Evolutionary conservation across 345 rosid genomes (phyloP), one percentile per base, ranked within the genome.

Genomic region (Gossypium thurberi): DNA sequence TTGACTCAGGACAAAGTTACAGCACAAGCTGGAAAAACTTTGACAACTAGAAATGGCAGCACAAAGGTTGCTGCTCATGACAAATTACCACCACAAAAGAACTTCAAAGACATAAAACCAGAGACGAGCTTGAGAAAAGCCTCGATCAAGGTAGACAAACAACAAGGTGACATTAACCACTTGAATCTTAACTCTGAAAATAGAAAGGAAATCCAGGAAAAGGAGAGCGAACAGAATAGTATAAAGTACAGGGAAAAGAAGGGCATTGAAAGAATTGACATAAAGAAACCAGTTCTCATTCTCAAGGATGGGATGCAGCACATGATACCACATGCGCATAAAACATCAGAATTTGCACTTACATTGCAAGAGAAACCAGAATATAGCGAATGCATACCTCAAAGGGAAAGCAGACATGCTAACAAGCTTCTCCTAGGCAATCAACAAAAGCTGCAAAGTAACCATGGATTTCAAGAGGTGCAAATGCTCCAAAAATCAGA

Each of bases 151-250:
- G 70, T 69, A 48, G 81, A 83, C 40, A 79, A 71, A 65, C 77
- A 68, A 70, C 82, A 82, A 71, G 67, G 78, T 72, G 73, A 72
- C 74, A 65, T n/a, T 15, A 5, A 26, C 50, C 77, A 51, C 17
- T 28, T 47, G 52, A 80, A 64, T 53, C 78, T 17, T 44, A 65
- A 53, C 51, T 70, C 18, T 26, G 75, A 74, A 70, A 73, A 74
- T 64, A 79, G 74, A 63, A 85, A 79, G 57, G 78, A 75, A 25
- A 48, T 57, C 58, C 80, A 56, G 70, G 87, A 74, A 63, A 84
- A 69, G 60, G 82, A 80, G 75, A 80, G 70, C 71, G 80, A 77
- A 74, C 80, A 80, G 23, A 84, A 91, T 73, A 74, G 40, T 59
- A 21, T 69, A 28, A 79, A 74, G 65, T 53, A 73, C 51, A 82